phyloP scores from a whole-genome alignment of 371 early-diverging fungal species.

The Apophysomyces trapeziformis region DNA sequence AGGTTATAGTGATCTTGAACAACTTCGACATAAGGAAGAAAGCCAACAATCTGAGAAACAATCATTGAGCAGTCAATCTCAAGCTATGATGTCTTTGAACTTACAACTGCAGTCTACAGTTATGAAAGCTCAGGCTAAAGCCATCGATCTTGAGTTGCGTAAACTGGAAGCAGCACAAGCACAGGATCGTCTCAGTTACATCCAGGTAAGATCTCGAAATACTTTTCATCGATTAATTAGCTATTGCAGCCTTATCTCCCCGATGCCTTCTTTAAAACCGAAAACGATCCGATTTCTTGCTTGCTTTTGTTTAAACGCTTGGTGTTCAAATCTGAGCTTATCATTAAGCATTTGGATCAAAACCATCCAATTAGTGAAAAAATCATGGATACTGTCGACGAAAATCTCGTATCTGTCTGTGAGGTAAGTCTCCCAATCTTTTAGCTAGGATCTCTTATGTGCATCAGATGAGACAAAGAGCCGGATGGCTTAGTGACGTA shows the following conservation, averaged over 20 bases:
- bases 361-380: slow-evolving; percentile 63
- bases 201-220: slow-evolving; percentile 30
- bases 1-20: slow-evolving; percentile 59
- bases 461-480: slow-evolving; percentile 63
- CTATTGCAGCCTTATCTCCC: slow-evolving; percentile 78
- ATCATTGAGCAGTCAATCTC: slow-evolving; percentile 71
- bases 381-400: slow-evolving; percentile 55
- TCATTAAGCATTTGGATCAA: slow-evolving; percentile 79
- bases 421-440: slow-evolving; percentile 40
- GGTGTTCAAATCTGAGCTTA: slow-evolving; percentile 78
- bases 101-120: slow-evolving; percentile 80
- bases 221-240: slow-evolving; percentile 11
- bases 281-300: slow-evolving; percentile 78
- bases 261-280: slow-evolving; percentile 79
- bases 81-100: slow-evolving; percentile 86
- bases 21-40: slow-evolving; percentile 68
- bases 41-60: slow-evolving; percentile 54
- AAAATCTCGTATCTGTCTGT: slow-evolving; percentile 59
- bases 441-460: background rate
- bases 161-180: slow-evolving; percentile 87
- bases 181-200: slow-evolving; percentile 70
- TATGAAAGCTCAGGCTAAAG: slow-evolving; percentile 85
- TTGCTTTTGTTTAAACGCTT: slow-evolving; percentile 80
- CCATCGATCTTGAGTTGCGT: slow-evolving; percentile 88
- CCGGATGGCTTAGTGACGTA: slow-evolving; percentile 72